Percentiles rank a stretch among this genome's conserved stretches.
These are phyloP conservation scores for Psilocybe cyanescens DNA, from an alignment of 768 basidiomycete genomes.

Conservation along the genomic window DNA sequence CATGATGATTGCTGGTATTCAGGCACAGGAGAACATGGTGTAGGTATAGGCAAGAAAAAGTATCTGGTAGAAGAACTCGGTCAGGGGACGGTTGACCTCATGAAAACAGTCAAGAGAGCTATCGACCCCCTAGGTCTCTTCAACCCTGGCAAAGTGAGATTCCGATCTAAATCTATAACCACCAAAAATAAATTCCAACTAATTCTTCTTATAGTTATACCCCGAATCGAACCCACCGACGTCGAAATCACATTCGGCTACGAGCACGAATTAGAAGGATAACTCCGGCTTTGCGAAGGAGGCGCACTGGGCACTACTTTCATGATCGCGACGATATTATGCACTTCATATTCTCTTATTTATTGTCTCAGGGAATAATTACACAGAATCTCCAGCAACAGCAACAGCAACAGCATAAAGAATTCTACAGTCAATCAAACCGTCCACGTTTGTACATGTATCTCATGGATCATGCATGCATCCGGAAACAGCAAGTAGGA, in stretches of 20 bases:
- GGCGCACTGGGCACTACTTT: no score
- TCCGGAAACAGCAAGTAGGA: no score
- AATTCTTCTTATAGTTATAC: slow-evolving; percentile 4
- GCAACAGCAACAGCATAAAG: no score
- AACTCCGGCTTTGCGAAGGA: no score
- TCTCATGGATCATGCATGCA: no score
- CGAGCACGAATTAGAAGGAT: neutral
- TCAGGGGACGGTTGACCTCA: slow-evolving; percentile 77
- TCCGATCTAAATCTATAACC: neutral
- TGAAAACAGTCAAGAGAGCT: slow-evolving; percentile 78
- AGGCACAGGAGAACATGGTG: slow-evolving; percentile 86
- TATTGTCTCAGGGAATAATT: neutral
- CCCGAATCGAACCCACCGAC: neutral
- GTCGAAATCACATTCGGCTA: neutral
- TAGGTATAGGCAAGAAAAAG: slow-evolving; percentile 81
- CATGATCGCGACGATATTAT: no score
- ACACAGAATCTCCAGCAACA: neutral
- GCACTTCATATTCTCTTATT: neutral
- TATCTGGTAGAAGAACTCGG: slow-evolving; percentile 84
- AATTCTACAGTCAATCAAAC: no score
- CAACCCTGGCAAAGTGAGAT: slow-evolving; percentile 81
- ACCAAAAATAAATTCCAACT: neutral
- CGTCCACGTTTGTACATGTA: neutral
- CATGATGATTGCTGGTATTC: neutral
- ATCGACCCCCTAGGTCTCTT: slow-evolving; percentile 78